Evolutionary conservation across 2,329 filamentous ascomycete genomes (phyloP), one percentile per base, ranked within the genome.

Genomic region (Thermomyces lanuginosus): DNA sequence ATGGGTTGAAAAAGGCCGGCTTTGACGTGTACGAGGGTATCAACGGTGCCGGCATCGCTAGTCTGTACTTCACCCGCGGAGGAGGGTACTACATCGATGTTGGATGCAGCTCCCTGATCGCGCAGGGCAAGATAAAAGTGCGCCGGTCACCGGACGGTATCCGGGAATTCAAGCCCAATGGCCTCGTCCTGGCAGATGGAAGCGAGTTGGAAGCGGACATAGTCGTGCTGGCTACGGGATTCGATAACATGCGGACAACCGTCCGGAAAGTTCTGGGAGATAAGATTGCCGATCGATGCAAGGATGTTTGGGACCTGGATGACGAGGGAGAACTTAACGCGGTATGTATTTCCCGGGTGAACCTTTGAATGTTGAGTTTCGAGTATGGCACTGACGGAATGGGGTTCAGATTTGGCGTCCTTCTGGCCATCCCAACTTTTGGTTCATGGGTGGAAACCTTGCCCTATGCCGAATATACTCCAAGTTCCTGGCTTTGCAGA

Each of bases 201-300:
- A 21, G 26, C 0, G 58, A 61, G 36, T 43, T 76, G 0, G 59
- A 66, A 10, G 69, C 71, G 0, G 72, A 77, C 35, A 61, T 75
- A 34, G 63, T 78, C 6, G 60, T 78, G 0, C 58, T 74, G 21
- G 70, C 70, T 0, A 75, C 70, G 0, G 70, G 63, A 3, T 78
- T 75, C 37, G 63, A 72, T 34, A 77, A 76, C 41, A 81, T 80
- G 73, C 58, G 61, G 7, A 71, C 66, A 0, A 66, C 66, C 11
- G 67, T 72, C 2, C 52, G 66, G n/a, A 56, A 58, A 16, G 64
- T 76, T 11, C 60, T 80, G 28, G 76, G 74, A 0, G 61, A 72
- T 16, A 58, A 63, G 10, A 55, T 78, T 6, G 72, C 69, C 0
- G 64, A 69, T 27, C 55, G 58, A 14, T 60, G 72, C 4, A 53